Conservation (phyloP, 495 filamentous ascomycete genomes). For the Clavariopsis aquatica region DNA sequence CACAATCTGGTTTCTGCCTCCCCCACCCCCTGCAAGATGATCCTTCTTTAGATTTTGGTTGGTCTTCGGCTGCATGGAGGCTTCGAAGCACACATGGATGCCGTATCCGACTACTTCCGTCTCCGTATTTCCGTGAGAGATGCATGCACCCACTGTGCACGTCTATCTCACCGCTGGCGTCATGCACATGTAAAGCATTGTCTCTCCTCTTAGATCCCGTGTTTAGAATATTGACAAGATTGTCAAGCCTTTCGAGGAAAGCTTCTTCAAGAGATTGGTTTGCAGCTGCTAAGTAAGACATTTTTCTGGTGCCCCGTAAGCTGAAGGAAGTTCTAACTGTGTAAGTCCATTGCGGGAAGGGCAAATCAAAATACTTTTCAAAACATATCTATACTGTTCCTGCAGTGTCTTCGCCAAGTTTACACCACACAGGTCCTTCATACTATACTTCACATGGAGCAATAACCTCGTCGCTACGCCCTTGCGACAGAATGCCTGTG, state of each 20-base stretch:
- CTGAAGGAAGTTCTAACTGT: not conserved
- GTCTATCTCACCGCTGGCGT: not conserved
- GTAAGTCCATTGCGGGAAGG: not conserved
- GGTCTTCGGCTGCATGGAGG: not conserved
- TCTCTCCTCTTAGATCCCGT: not conserved
- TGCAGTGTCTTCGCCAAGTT: not conserved
- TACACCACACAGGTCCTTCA: not conserved
- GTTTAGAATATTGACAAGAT: not conserved
- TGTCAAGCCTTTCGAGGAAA: not conserved
- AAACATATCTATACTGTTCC: not conserved
- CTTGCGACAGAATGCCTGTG: not conserved
- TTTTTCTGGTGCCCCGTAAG: not conserved
- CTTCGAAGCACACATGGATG: not conserved
- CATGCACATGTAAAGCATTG: not conserved
- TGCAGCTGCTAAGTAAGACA: too few species aligned
- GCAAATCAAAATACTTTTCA: too few species aligned
- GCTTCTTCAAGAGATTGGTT: not conserved
- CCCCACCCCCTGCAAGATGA: not conserved
- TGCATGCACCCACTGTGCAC: not conserved
- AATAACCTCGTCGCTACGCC: not conserved
- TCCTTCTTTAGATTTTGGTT: slow-evolving; percentile 7
- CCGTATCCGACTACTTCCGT: not conserved
- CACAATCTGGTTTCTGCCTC: not conserved
- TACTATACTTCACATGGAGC: not conserved
- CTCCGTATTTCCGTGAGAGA: not conserved